phyloP scores from a whole-genome alignment of 2,329 filamentous ascomycete species.

The Diaporthe australafricana region DNA sequence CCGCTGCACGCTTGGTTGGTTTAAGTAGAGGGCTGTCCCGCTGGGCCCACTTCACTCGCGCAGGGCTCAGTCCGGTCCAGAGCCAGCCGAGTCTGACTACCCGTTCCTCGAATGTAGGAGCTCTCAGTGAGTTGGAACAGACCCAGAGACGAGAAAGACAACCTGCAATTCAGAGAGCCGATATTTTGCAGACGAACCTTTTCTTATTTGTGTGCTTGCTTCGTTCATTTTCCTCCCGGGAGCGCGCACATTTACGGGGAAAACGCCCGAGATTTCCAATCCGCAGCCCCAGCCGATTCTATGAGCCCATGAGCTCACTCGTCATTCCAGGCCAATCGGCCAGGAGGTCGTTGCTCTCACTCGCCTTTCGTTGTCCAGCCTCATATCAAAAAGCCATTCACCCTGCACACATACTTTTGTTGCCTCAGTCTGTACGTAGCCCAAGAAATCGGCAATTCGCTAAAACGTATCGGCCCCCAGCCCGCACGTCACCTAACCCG shows the following conservation, averaged over 20 bases:
- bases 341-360: conserved; percentile 24
- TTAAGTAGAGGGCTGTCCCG: not conserved
- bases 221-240: too few relatives aligned
- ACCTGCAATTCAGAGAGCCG: not conserved
- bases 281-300: not conserved
- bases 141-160: not conserved
- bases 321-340: conserved; percentile 29
- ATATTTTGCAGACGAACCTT: not conserved
- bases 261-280: not conserved
- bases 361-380: not conserved
- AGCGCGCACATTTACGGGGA: not conserved
- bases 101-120: not conserved
- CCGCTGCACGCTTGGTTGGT: not conserved
- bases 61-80: not conserved
- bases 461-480: conserved; percentile 9
- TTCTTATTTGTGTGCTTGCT: not conserved
- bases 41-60: not conserved
- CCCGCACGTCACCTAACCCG: not conserved
- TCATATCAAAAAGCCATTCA: not conserved
- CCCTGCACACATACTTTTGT: not conserved
- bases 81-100: not conserved
- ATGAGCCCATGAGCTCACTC: conserved; percentile 34
- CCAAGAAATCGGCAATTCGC: conserved; percentile 22
- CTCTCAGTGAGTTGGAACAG: not conserved
- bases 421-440: not conserved